Evolutionary conservation across 169 alveolate genomes (phyloP), one percentile per base, ranked within the genome.

Genomic region (Theileria luwenshuni): DNA sequence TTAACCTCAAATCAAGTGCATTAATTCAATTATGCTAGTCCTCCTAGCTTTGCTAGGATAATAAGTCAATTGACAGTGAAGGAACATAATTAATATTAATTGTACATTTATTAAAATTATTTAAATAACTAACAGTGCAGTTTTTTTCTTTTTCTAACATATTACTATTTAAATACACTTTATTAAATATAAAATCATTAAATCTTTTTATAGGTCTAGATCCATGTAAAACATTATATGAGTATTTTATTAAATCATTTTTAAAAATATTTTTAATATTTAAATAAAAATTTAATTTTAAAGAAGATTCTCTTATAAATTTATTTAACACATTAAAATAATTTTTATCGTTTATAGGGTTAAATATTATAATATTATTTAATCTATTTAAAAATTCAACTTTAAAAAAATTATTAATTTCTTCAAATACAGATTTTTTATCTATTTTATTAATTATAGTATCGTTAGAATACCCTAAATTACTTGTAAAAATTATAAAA

Each of bases 401-500:
- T 56, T 38, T 70, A 47, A 70, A 70, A 70, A 23, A 17, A 47
- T 33, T 38, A 17, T 52, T 60, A 30, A 70, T 47, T 15, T 30
- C 70, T 47, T 12, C 2, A 52, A 51, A 51, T 7, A 51, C 61
- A 10, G 5, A 5, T 10, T 51, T 10, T 51, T 51, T 51, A 10
- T 51, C 10, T 7, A 51, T 51, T 25, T 5, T 51, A 6, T 27
- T 51, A 51, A 6, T 25, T 27, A 51, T 6, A 23, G 17, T 51
- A 51, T 27, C 10, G 10, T 10, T 10, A 51, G 61, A 51, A 10
- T 51, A 51, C 10, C 95, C 94, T 17, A 92, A 69, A 68, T 92
- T 92, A 30, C 92, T 76, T 23, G 96, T 92, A 81, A 92, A 71
- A 54, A 92, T 81, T 38, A 92, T 69, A 62, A 92, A 61, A 13